Percentiles rank a stretch among this genome's conserved stretches.
Evolutionary conservation across 176 grass and related monocot genomes (phyloP).

Genomic region (Juncus inflexus): DNA sequence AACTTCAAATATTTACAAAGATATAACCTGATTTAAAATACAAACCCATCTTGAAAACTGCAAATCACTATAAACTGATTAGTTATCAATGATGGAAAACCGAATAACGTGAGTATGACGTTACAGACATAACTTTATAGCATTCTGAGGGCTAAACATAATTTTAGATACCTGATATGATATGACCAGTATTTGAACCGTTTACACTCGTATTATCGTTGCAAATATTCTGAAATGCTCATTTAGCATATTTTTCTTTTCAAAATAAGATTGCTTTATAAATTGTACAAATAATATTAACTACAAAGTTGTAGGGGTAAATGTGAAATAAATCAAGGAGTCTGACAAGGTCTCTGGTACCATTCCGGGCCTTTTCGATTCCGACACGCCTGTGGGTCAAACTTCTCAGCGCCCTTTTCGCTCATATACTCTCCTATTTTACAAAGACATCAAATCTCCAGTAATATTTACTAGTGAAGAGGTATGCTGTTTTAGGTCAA

Average conservation of each 20-base stretch:
- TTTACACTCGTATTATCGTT: not conserved
- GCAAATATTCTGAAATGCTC: not conserved
- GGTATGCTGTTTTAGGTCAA: not conserved
- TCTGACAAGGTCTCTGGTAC: conserved; percentile 1
- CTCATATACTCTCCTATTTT: no score
- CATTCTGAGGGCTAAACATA: no score
- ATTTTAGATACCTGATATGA: no score
- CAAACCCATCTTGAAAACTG: no score
- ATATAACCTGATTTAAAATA: no score
- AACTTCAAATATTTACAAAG: no score
- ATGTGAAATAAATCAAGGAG: not conserved
- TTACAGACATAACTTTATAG: no score
- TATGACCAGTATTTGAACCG: not conserved
- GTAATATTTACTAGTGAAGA: not conserved
- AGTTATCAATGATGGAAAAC: no score
- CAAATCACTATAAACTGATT: no score
- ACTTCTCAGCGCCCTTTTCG: not conserved
- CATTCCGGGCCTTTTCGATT: not conserved
- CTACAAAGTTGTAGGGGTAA: not conserved
- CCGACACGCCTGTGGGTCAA: conserved; percentile 5
- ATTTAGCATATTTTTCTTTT: not conserved
- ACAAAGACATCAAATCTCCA: no score
- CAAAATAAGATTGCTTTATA: not conserved
- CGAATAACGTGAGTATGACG: no score
- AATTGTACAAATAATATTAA: not conserved